phyloP scores from a whole-genome alignment of 345 rosid genomes.

The Arabis alpina region DNA sequence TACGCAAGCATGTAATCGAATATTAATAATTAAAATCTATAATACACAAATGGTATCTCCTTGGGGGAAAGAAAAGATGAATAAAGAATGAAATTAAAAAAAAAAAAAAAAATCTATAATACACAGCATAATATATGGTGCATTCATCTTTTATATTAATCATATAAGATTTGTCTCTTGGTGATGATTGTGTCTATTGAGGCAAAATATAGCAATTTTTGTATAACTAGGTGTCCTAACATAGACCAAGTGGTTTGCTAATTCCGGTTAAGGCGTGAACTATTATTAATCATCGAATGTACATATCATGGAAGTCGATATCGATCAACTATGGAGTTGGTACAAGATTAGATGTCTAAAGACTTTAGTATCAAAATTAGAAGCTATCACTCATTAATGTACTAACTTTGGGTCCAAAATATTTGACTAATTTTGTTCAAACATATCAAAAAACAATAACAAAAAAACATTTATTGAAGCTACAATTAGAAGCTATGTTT shows the following conservation, averaged over 20 bases:
- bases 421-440: neutral
- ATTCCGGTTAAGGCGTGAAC: slow-evolving; percentile 27
- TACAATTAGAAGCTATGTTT: neutral
- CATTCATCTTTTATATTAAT: slow-evolving; percentile 8
- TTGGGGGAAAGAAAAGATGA: too few species aligned
- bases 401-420: slow-evolving; percentile 14
- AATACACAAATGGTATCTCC: too few species aligned
- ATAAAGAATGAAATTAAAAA: too few species aligned
- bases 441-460: too few species aligned
- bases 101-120: neutral
- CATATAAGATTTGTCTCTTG: slow-evolving; percentile 18
- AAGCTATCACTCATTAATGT: neutral
- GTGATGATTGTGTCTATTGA: slow-evolving; percentile 39
- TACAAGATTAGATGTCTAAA: neutral
- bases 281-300: slow-evolving; percentile 16
- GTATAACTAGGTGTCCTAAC: slow-evolving; percentile 27
- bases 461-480: neutral
- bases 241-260: slow-evolving; percentile 19
- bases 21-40: slow-evolving; percentile 2
- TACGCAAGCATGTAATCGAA: slow-evolving; percentile 18
- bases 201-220: slow-evolving; percentile 25
- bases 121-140: slow-evolving; percentile 1
- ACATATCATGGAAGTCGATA: slow-evolving; percentile 22
- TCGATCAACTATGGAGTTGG: slow-evolving; percentile 14
- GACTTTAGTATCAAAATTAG: slow-evolving; percentile 12